Evolutionary conservation across 768 basidiomycete species (phyloP), one percentile per base, ranked within the genome.

Genomic region (Leccinellum albellum): DNA sequence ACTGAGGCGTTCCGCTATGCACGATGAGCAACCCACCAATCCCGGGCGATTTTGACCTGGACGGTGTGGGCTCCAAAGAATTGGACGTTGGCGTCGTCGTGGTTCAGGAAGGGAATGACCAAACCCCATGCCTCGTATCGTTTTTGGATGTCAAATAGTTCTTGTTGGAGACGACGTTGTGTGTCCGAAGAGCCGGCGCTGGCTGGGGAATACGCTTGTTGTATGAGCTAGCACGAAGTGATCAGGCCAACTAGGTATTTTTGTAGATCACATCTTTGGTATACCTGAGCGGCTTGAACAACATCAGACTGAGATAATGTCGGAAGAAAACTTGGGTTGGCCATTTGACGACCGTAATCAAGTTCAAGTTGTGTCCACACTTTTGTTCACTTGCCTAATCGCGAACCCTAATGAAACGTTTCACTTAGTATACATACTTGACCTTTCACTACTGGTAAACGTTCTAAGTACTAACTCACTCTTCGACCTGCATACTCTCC

Each of bases 51-150:
- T 81, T 98, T 98, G 59, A 95, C 90, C 67, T 95, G 92, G 3
- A 88, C 84, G 0, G 92, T 97, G 64, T 97, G 94, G 5, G 94
- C 94, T 3, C 94, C 93, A 66, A 93, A 96, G 79, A 96, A 98
- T 69, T 94, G 89, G 10, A 96, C 91, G 65, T 92, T 92, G 52
- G 80, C 79, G 70, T 95, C 88, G 28, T 77, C 73, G 65, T 88
- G 78, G 14, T 85, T 78, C 24, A 94, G 73, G 60, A 94, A 80
- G 0, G 91, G 91, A 33, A 89, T 79, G 20, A 93, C 84, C 48
- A 94, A 75, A 9, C 89, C 91, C 92, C 91, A 94, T 3, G 89
- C 89, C 64, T 89, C 89, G 54, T 81, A 84, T 51, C 79, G 75
- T 64, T 86, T 88, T 70, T 91, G 89, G 12, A 90, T 80, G 58